phyloP scores from a whole-genome alignment of 2,329 filamentous ascomycete species.

The Calonectria hongkongensis region DNA sequence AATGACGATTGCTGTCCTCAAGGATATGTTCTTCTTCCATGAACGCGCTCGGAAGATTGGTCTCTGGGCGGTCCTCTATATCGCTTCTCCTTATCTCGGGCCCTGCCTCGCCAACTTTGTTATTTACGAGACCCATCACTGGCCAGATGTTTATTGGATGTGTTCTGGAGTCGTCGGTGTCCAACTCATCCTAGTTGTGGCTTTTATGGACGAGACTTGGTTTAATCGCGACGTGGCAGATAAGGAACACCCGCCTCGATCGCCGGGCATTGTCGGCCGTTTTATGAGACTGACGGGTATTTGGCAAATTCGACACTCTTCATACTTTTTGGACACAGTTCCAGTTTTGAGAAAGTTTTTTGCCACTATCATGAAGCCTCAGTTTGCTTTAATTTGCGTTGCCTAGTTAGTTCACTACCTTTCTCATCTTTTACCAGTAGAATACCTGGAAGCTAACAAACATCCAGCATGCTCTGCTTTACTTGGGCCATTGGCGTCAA shows the following conservation, averaged over 20 bases:
- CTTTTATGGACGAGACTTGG: slow-evolving; percentile 28
- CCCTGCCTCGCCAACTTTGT: slow-evolving; percentile 60
- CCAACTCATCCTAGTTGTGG: slow-evolving; percentile 11
- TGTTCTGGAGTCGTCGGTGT: slow-evolving; percentile 4
- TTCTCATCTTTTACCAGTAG: neutral
- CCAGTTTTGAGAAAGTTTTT: slow-evolving; percentile 5
- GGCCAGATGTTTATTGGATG: slow-evolving; percentile 27
- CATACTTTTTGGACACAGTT: slow-evolving; percentile 22
- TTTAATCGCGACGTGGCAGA: slow-evolving; percentile 12
- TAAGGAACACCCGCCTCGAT: slow-evolving; percentile 6
- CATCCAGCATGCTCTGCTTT: slow-evolving; percentile 57
- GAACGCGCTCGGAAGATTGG: slow-evolving; percentile 71
- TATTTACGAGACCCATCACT: slow-evolving; percentile 20
- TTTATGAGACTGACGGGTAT: slow-evolving; percentile 12
- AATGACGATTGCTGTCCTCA: slow-evolving; percentile 70
- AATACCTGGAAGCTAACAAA: neutral
- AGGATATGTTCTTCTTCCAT: slow-evolving; percentile 77
- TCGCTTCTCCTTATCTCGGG: slow-evolving; percentile 65
- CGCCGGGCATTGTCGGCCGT: neutral
- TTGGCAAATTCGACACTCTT: slow-evolving; percentile 41
- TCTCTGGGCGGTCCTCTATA: slow-evolving; percentile 65
- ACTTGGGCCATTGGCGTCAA: slow-evolving; percentile 73
- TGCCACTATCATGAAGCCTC: slow-evolving; percentile 1
- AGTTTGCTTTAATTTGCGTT: slow-evolving; percentile 13
- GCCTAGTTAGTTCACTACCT: neutral